phyloP scores from a whole-genome alignment of 228 moss, liverwort and hornwort species.

The Sphagnum magellanicum region DNA sequence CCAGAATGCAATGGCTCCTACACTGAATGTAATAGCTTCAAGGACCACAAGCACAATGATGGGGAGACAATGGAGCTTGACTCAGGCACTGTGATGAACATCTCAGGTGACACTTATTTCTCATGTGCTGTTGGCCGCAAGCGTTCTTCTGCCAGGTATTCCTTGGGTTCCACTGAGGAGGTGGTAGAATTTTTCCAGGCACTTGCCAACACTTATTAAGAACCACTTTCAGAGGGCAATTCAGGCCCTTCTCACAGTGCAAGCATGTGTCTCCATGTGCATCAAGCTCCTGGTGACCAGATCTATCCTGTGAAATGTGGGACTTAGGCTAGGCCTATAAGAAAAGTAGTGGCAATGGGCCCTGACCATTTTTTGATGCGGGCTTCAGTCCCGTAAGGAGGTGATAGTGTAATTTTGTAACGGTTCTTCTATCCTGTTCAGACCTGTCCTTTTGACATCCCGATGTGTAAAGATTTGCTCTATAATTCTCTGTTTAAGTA shows the following conservation, averaged over 20 bases:
- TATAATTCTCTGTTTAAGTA: too few relatives aligned
- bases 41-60: conserved; percentile 30
- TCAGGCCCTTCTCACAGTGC: neutral
- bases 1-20: conserved; percentile 28
- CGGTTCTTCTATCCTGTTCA: conserved; percentile 2
- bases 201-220: conserved; percentile 25
- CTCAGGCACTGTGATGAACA: conserved; percentile 18
- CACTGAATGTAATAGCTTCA: conserved; percentile 25
- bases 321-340: conserved; percentile 3
- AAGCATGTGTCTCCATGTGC: neutral
- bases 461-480: conserved; percentile 2
- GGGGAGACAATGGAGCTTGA: conserved; percentile 21
- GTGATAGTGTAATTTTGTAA: conserved; percentile 7
- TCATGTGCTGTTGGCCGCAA: conserved; percentile 80
- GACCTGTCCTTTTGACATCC: neutral
- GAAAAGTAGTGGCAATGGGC: neutral
- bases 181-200: conserved; percentile 54
- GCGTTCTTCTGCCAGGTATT: conserved; percentile 66
- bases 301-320: neutral
- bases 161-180: conserved; percentile 64
- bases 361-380: conserved; percentile 1
- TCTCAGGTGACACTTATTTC: conserved; percentile 56
- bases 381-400: conserved; percentile 1
- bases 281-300: neutral
- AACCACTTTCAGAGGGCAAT: neutral